Base-by-base conservation (phyloP, 1,139 yeast genomes). In the Yamadazyma atmosphaerica region DNA sequence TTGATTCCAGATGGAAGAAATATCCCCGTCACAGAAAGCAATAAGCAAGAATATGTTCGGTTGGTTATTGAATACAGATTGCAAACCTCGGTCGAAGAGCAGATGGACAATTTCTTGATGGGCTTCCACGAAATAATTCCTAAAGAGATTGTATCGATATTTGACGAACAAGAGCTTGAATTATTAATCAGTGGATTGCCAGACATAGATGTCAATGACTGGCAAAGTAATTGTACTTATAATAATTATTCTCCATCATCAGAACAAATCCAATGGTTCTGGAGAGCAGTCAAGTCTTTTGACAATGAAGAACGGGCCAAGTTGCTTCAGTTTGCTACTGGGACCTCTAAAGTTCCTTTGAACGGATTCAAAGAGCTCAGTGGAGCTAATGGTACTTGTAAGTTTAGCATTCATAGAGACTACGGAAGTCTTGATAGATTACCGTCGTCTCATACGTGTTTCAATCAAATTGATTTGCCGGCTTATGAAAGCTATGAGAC, bases 251-350 rank as follows among this genome's bases (percentile, higher is more conserved):
- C 90, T 0, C 77, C 94, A 2, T 77, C 88, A 1, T 86, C 96
- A 3, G 81, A 86, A 29, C 98, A 90, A 57, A 83, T 94, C 43
- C 90, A 86, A 56, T 92, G 98, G 89, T 94, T 92, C 65, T 94
- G 99, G 99, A 75, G 98, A 57, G 97, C 98, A 1, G 97, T 94
- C 12, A 81, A 89, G 53, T 87, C 97, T 1, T 92, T 92, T 63
- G 97, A 89, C 55, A 80, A 80, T 31, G 98, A 92, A 60, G 98
- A 92, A 57, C 75, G 96, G 39, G 99, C 98, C 14, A 89, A 90
- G 56, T 66, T 94, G 47, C 68, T 94, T 43, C 99, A 94, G 57
- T 94, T 92, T 71, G 94, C 95, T 2, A 94, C 99, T 0, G 99
- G 99, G 45, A 92, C 99, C 0, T 84, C 95, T 41, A 90, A 92